A percentile compares a stretch with the other conserved stretches of the same genome.
Conservation (phyloP, 306 rosid genomes). For the Sicyos edulis region DNA sequence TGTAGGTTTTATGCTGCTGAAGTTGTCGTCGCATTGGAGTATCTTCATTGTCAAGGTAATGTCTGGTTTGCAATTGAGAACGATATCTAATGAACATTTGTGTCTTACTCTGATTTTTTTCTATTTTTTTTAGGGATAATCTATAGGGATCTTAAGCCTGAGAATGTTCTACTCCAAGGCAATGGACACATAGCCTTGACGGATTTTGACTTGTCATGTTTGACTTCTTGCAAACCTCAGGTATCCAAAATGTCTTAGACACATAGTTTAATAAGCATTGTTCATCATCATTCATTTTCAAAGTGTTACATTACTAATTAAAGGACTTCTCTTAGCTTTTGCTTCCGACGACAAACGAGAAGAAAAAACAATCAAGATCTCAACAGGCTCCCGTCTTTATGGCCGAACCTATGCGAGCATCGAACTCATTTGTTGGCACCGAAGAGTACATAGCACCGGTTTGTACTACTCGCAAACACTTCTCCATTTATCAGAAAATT, state of each 20-base stretch:
- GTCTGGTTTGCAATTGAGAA: too few species aligned
- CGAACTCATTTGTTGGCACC: constrained; percentile 97
- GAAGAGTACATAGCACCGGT: constrained; percentile 99
- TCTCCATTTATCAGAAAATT: constrained; percentile 1
- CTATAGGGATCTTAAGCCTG: constrained; percentile 94
- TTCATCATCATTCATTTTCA: not conserved
- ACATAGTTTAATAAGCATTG: not conserved
- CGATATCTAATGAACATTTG: too few species aligned
- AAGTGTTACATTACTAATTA: not conserved
- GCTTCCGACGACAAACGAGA: constrained; percentile 45
- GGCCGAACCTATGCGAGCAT: constrained; percentile 97
- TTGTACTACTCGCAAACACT: constrained; percentile 26
- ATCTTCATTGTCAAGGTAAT: constrained; percentile 78
- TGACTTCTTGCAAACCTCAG: constrained; percentile 89
- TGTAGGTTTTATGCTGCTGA: constrained; percentile 84
- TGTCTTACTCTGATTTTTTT: too few species aligned
- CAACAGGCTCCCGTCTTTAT: constrained; percentile 65
- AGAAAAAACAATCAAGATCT: constrained; percentile 50
- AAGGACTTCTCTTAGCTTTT: constrained; percentile 45
- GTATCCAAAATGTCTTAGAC: constrained; percentile 32
- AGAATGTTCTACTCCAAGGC: constrained; percentile 77
- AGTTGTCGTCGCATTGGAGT: constrained; percentile 83
- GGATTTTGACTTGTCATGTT: constrained; percentile 87
- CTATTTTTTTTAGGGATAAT: constrained; percentile 40
- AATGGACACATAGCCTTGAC: constrained; percentile 72